Evolutionary conservation across 129 eudicot genomes (phyloP), one percentile per base, ranked within the genome.

Genomic region (Pulicaria dysenterica): DNA sequence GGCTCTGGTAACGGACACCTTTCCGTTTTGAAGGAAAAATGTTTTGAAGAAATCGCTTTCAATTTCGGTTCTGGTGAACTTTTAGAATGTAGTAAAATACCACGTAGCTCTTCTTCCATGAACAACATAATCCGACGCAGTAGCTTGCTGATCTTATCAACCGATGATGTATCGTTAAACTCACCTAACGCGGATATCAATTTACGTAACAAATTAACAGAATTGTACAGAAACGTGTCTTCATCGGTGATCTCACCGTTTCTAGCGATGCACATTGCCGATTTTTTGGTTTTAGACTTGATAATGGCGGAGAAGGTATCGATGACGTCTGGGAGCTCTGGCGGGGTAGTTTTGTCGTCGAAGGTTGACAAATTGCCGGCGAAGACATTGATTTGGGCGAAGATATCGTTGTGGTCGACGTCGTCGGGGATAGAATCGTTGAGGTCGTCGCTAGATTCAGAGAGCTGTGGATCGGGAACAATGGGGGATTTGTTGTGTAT

Each of bases 111-210:
- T 34, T 87, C 87, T 64, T 89, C 95, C 66, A 93, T 70, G 36
- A 83, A 89, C 39, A 62, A 14, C 90, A 93, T 89, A n/a, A 86
- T 77, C 19, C 78, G 84, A 36, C 87, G 96, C 47, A 93, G 36
- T 4, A 86, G 83, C 40, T 56, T 66, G 68, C 54, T 77, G 14
- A 86, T 78, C 9, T 71, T 73, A 71, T 82, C 84, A 6, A 78
- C 10, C 17, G 81, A 48, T 7, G 78, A 2, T 1, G 67, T 10
- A 39, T 64, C 3, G 1, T 81, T 58, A 42, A 77, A 83, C 3
- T 86, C 83, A 1, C 73, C 72, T 14, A 87, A 72, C 6, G 82
- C 74, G 8, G 64, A 58, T 3, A 75, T 73, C 40, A 93, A 31
- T 43, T 72, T 87, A 6, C 72, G 77, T 8, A 90, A 44, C 0